Percentiles rank a stretch among this genome's conserved stretches.
Conservation (phyloP, 169 alveolate species). For the Babesia bigemina region DNA sequence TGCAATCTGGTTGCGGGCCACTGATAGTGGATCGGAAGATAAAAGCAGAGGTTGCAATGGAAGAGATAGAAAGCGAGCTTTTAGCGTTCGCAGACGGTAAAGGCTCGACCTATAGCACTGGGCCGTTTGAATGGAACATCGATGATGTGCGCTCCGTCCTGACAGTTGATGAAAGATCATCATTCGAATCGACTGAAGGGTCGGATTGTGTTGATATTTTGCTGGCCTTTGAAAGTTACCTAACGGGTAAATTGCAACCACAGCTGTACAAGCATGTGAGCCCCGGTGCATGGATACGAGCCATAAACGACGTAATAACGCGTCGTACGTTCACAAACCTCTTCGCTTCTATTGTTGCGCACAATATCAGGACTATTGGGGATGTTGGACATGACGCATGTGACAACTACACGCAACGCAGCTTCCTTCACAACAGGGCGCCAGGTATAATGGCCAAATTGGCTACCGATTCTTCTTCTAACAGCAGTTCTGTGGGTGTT, state of each 20-base stretch:
- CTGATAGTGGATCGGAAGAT: constrained; percentile 32
- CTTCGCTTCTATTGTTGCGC: constrained; percentile 29
- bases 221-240: constrained; percentile 3
- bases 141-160: background rate
- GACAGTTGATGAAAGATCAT: too few relatives aligned
- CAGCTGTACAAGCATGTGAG: constrained; percentile 7
- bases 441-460: constrained; percentile 9
- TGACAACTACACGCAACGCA: constrained; percentile 19
- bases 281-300: constrained; percentile 6
- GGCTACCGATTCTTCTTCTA: background rate
- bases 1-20: constrained; percentile 40
- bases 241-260: constrained; percentile 15
- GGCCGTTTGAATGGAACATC: background rate
- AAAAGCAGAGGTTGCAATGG: constrained; percentile 29
- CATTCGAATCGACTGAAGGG: background rate
- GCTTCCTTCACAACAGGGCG: constrained; percentile 24
- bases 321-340: background rate
- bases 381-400: background rate
- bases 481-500: too few relatives aligned
- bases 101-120: background rate
- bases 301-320: constrained; percentile 6
- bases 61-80: constrained; percentile 44
- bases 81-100: background rate
- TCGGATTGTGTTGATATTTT: background rate
- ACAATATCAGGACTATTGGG: constrained; percentile 12